phyloP scores from a whole-genome alignment of 164 flowering plant genomes.

The grape (Vitis vinifera) region DNA sequence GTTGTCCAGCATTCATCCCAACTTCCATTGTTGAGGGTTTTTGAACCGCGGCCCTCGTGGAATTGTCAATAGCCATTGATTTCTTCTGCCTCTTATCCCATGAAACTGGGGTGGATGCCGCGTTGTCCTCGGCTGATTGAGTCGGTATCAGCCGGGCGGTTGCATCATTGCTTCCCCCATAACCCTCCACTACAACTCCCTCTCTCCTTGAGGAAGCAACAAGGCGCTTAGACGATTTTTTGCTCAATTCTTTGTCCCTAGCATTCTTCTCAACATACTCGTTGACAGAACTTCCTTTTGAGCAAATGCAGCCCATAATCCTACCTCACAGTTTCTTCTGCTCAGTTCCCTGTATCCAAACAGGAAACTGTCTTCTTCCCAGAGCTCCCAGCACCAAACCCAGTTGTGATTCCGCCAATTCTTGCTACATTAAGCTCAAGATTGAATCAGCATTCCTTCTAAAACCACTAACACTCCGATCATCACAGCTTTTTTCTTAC shows the following conservation, averaged over 20 bases:
- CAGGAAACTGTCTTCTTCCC: constrained; percentile 2
- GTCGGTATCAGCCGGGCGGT: constrained; percentile 37
- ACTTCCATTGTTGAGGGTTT: constrained; percentile 10
- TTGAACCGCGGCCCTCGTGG: background rate
- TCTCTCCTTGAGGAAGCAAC: constrained; percentile 24
- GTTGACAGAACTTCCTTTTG: constrained; percentile 33
- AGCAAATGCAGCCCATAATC: constrained; percentile 57
- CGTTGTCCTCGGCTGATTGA: constrained; percentile 20
- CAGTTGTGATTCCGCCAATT: background rate
- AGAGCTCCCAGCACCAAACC: constrained; percentile 1
- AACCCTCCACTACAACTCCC: constrained; percentile 25
- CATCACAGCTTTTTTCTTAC: background rate
- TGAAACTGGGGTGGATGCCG: constrained; percentile 22
- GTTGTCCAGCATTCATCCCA: constrained; percentile 11
- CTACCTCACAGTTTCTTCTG: constrained; percentile 2
- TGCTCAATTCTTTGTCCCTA: constrained; percentile 19
- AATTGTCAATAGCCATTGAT: constrained; percentile 10
- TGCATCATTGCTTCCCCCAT: constrained; percentile 31
- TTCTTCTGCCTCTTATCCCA: constrained; percentile 36
- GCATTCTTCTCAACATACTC: constrained; percentile 12
- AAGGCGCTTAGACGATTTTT: constrained; percentile 20
- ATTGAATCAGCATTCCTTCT: constrained; percentile 6
- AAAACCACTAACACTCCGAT: background rate
- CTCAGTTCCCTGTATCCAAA: constrained; percentile 3
- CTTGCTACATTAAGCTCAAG: constrained; percentile 11